phyloP scores from a whole-genome alignment of 2,329 filamentous ascomycete species.

The Fusarium algeriense region DNA sequence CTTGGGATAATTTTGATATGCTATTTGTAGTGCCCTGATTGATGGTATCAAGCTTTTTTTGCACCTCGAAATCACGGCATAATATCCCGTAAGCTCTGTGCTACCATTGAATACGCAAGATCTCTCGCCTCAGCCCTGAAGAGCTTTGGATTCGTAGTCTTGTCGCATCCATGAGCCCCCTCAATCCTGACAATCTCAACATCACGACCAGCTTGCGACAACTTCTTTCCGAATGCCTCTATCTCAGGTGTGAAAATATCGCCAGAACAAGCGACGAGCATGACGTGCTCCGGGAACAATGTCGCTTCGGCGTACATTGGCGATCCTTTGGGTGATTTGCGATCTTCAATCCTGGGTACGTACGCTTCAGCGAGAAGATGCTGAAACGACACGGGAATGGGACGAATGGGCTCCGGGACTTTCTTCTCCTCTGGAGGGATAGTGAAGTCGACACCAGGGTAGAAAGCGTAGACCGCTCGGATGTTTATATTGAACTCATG shows the following conservation, averaged over 20 bases:
- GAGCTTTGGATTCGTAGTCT: constrained; percentile 9
- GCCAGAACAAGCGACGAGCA: constrained; percentile 52
- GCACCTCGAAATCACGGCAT: not conserved
- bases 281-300: constrained; percentile 10
- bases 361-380: constrained; percentile 53
- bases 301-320: constrained; percentile 47
- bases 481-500: constrained; percentile 54
- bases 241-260: constrained; percentile 54
- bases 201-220: constrained; percentile 8
- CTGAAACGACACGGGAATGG: constrained; percentile 10
- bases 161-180: constrained; percentile 44
- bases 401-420: constrained; percentile 43
- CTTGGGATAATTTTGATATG: too few species aligned
- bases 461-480: constrained; percentile 63
- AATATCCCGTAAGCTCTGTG: not conserved
- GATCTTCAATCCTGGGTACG: constrained; percentile 43
- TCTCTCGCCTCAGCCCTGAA: constrained; percentile 16
- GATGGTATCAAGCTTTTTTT: too few species aligned
- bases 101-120: constrained; percentile 17
- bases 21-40: too few species aligned
- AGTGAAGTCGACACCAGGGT: constrained; percentile 51
- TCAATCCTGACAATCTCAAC: constrained; percentile 28
- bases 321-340: constrained; percentile 51
- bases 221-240: constrained; percentile 48
- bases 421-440: constrained; percentile 47